Conservation (phyloP, 306 rosid species). For the Dalbergia oliveri region DNA sequence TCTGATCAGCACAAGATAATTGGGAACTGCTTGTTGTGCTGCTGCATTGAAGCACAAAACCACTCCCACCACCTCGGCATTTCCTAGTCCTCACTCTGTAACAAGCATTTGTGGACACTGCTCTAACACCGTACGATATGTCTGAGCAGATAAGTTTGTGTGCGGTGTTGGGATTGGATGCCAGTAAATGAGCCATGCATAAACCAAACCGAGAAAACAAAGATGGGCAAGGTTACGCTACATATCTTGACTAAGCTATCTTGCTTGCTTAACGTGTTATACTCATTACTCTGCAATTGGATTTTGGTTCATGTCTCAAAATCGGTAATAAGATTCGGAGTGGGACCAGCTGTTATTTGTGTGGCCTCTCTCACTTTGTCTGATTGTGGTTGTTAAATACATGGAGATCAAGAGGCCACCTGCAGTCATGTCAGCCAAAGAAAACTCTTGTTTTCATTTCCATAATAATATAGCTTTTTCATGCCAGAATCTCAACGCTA, state of each 20-base stretch:
- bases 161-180: conserved; percentile 51
- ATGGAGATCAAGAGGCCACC: conserved; percentile 38
- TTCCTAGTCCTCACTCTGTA: conserved; percentile 36
- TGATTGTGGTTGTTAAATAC: conserved; percentile 26
- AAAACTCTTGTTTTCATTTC: background rate
- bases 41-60: conserved; percentile 49
- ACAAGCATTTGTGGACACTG: conserved; percentile 37
- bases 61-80: conserved; percentile 1
- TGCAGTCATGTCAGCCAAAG: conserved; percentile 46
- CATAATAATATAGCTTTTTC: too few relatives aligned
- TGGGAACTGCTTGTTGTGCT: conserved; percentile 40
- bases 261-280: too few relatives aligned
- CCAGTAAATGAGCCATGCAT: conserved; percentile 63
- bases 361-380: conserved; percentile 39
- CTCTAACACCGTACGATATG: conserved; percentile 34
- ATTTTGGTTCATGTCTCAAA: background rate
- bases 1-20: conserved; percentile 48
- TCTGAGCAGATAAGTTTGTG: conserved; percentile 46
- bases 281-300: too few relatives aligned
- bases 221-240: background rate
- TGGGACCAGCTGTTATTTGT: conserved; percentile 38
- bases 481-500: background rate
- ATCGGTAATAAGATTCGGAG: background rate
- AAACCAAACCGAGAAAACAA: background rate
- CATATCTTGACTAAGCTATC: too few relatives aligned